Percentiles rank a stretch among this genome's conserved stretches.
phyloP scores from a whole-genome alignment of 1,284 basidiomycete genomes.

The Trametes sp. region DNA sequence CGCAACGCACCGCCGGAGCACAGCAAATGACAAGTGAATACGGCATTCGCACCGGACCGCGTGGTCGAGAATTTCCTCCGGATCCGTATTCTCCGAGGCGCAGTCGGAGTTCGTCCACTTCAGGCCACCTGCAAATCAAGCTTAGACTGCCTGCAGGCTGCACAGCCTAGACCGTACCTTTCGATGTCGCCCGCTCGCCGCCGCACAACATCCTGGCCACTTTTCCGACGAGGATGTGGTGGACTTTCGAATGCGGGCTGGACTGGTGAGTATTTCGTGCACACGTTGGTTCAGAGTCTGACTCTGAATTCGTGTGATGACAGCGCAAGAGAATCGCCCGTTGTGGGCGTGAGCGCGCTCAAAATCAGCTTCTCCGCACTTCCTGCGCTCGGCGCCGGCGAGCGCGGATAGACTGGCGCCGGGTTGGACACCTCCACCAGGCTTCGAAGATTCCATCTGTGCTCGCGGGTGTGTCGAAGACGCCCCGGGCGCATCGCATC shows the following conservation, averaged over 20 bases:
- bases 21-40: neutral
- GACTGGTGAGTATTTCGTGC: neutral
- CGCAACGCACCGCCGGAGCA: neutral
- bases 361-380: constrained; percentile 8
- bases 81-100: neutral
- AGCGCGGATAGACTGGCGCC: neutral
- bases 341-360: neutral
- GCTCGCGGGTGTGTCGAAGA: neutral
- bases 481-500: constrained; percentile 1
- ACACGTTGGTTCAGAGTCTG: neutral
- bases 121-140: neutral
- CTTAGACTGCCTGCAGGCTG: neutral
- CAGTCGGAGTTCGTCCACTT: neutral
- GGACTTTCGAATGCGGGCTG: too few relatives aligned
- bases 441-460: neutral
- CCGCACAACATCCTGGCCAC: neutral
- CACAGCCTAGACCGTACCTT: neutral
- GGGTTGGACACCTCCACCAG: neutral
- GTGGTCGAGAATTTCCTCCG: neutral
- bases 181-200: neutral
- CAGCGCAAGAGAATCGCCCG: neutral
- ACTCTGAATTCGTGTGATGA: neutral
- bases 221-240: too few relatives aligned
- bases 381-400: constrained; percentile 5
- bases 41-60: neutral